Base-by-base conservation (phyloP, 495 filamentous ascomycete species). In the Xylaria longipes region DNA sequence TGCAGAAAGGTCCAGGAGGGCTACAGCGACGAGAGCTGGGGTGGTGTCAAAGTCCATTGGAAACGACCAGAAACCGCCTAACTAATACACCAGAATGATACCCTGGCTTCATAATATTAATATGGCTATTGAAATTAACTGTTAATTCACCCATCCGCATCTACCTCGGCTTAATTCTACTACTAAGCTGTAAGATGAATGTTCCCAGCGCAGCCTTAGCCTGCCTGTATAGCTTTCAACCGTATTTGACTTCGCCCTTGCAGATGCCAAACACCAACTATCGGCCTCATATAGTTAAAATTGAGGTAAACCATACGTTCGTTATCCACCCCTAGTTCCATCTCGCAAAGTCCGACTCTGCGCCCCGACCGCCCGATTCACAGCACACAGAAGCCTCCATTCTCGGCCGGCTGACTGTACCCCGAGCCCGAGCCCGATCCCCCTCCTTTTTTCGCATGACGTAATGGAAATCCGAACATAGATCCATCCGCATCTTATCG, bases 21-120 rank as follows among this genome's bases (percentile, higher is more conserved):
- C 67, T 97, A 97, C 75, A 95, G 90, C 77, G 89, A 89, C 64
- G 91, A 97, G 81, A 95, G 92, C 79, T 97, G 94, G 94, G 88
- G 87, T 43, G 89, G 90, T 8, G 77, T 97, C 72, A 91, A 93
- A 81, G 84, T 91, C 48, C 91, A 93, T 77, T 97, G 97, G 84
- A 85, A 87, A 79, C 84, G 87, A 70, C 90, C 91, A 0, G 81
- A 76, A n/a, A 77, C 76, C 22, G 77, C 78, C 2, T 1, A 65
- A 75, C 29, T 78, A 35, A 67, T 71, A 31, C 4, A 11, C 33
- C 37, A 45, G 35, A 27, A 43, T 56, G 33, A 50, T 52, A 58
- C 52, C 45, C 37, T 4, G 17, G 15, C 7, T 29, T 45, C 3
- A 43, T 27, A 22, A 41, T 17, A 33, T 48, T 33, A 31, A 11